Evolutionary conservation across 305 asterid genomes (phyloP), one percentile per base, ranked within the genome.

Genomic region (Fraxinus xanthoxyloides): DNA sequence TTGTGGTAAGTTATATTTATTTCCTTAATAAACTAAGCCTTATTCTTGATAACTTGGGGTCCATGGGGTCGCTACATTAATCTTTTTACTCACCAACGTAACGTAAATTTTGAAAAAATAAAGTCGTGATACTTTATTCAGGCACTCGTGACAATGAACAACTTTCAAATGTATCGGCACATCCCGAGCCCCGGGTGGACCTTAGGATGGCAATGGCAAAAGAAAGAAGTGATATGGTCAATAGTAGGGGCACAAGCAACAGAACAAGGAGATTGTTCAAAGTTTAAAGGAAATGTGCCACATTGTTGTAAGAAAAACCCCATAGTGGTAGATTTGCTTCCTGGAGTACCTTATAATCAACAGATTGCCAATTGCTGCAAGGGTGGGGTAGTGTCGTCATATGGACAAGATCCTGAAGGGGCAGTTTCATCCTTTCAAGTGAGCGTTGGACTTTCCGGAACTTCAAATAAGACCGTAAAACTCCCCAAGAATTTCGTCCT

Each of bases 251-350:
- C 98, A 38, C 95, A 93, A 79, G 80, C 98, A 7, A 94, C 94
- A 3, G 98, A 93, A 65, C 98, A 94, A 88, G 98, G 98, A 13
- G 97, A 94, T 21, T 94, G 97, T 79, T 93, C 97, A 0, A 94
- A 93, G 84, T 94, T 93, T 85, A 93, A 91, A 84, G 98, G 95
- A 38, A 88, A 88, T 30, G 89, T 89, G 46, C 97, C 98, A 31
- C 97, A 94, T 79, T 94, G 98, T 38, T 94, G 97, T 72, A 88
- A 88, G 90, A 94, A 63, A 69, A 85, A 24, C 3, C 97, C 98
- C 26, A 85, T 83, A 0, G 84, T 94, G 0, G 92, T 94, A 32
- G 98, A 94, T 82, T 77, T 94, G 83, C 94, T 94, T 3, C 97
- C 98, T 0, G 97, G 97, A 1, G 98, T 91, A 15, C 97, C 97